Base-by-base conservation (phyloP, 352 stramenopile genomes). In the Peronospora destructor region DNA sequence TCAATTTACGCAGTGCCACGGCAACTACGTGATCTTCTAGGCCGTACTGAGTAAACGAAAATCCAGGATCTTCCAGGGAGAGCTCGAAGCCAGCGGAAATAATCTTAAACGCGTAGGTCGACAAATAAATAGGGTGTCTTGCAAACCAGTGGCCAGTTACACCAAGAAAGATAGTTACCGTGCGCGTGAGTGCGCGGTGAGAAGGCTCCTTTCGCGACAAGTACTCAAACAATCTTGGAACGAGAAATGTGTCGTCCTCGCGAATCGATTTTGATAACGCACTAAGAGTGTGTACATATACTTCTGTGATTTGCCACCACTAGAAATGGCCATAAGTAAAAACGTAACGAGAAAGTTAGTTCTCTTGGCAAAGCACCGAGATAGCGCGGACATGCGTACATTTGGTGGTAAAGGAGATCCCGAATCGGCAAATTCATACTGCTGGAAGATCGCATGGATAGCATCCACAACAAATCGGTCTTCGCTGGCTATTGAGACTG, bases 211-310 rank as follows among this genome's bases (percentile, higher is more conserved):
- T 76, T 8, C 75, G 68, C 26, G 80, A 82, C 63, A 91, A 77
- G 44, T 58, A 74, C 33, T 86, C 74, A 42, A 91, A 91, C 12
- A 91, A 59, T 46, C 67, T 74, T 10, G 80, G 80, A 29, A 91
- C 60, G 14, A 89, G 59, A 46, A 58, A 85, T n/a, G 76, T 77
- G 45, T 91, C 80, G 53, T 83, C 80, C 41, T 88, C 71, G 10
- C 77, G 71, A 45, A 91, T 72, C 17, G 76, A 91, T 68, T 89
- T 91, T 43, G 80, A 87, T 36, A 91, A 36, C 14, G 80, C 80
- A 59, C 77, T 91, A 34, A 91, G 63, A 29, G 80, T 77, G 23
- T 91, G 80, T 6, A 91, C 77, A 47, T 87, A 89, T n/a, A 91
- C 80, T 60, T 91, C 80, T 1, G 74, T 86, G 39, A 64, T 70